Percentiles rank a stretch among this genome's conserved stretches.
Conservation (phyloP, 768 basidiomycete genomes). For the Ramaria sp. region DNA sequence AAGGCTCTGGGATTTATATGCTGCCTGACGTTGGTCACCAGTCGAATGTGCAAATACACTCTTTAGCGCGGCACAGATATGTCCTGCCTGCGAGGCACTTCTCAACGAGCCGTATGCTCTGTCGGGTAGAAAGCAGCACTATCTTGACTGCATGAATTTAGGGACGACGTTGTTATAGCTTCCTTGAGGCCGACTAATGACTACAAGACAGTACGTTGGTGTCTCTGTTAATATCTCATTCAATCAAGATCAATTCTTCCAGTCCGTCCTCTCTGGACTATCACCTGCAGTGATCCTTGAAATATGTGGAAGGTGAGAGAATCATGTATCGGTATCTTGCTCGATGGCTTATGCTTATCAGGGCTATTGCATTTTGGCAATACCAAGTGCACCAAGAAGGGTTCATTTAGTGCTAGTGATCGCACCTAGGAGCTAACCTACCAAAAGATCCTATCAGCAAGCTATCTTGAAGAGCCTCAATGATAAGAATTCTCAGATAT, state of each 20-base stretch:
- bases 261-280: constrained; percentile 82
- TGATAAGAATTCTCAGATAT: constrained; percentile 71
- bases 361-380: constrained; percentile 85
- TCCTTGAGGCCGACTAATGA: constrained; percentile 71
- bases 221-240: not conserved
- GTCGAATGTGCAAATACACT: constrained; percentile 81
- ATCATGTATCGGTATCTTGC: constrained; percentile 9
- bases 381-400: constrained; percentile 84
- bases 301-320: constrained; percentile 59
- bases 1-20: too few relatives aligned
- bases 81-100: constrained; percentile 77
- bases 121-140: not conserved
- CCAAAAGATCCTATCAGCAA: constrained; percentile 64
- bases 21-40: constrained; percentile 16
- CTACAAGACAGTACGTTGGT: constrained; percentile 67
- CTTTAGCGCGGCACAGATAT: constrained; percentile 66
- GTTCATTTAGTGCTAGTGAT: constrained; percentile 25
- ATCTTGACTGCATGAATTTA: constrained; percentile 13
- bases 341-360: constrained; percentile 19
- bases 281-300: constrained; percentile 67
- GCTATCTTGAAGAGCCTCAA: constrained; percentile 72
- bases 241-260: constrained; percentile 7
- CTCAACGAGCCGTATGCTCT: constrained; percentile 63
- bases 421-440: not conserved
- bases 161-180: constrained; percentile 55